Base-by-base conservation (phyloP, 306 rosid species). In the Spatholobus suberectus region DNA sequence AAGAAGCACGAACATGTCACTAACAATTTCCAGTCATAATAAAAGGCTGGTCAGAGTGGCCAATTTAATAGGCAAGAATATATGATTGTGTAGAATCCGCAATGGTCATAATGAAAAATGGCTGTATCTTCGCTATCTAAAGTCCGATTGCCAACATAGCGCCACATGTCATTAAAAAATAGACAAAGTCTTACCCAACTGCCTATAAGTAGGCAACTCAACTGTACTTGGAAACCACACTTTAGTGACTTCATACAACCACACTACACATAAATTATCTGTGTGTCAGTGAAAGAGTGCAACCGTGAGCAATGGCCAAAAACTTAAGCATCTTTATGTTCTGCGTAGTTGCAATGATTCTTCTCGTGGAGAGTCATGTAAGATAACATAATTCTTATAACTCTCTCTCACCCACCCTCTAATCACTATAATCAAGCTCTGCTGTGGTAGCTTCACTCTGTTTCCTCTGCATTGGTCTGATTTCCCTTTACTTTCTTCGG, bases 341-440 rank as follows among this genome's bases (percentile, higher is more conserved):
- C 54, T 73, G 6, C 32, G 26, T 76, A 2, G 29, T 74, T 18
- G 18, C 75, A 62, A 47, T 84, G 72, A 52, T 81, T 20, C 77
- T 86, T 73, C 34, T 78, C 5, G 76, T 18, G 21, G 89, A 90
- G 18, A 88, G 66, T 76, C 83, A 86, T 67, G 97, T 90, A 89
- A 83, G 91, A 65, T 20, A 10, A 62, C 57, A 29, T 18, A 17
- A 18, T 63, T 47, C 66, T 12, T 7, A 27, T 2, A 24, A 6
- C 37, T 70, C 32, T 17, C 20, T 32, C 59, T n/a, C 14, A 4
- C 15, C n/a, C 34, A 13, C 15, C 1, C 32, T 29, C 32, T 11
- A 13, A n/a, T 24, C 65, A 52, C 26, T 24, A 17, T 18, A 1
- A 0, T 35, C 20, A 11, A 12, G 27, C 54, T 44, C 15, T 47